phyloP scores from a whole-genome alignment of 2,329 filamentous ascomycete genomes.

The Phaeosphaeria sp. region DNA sequence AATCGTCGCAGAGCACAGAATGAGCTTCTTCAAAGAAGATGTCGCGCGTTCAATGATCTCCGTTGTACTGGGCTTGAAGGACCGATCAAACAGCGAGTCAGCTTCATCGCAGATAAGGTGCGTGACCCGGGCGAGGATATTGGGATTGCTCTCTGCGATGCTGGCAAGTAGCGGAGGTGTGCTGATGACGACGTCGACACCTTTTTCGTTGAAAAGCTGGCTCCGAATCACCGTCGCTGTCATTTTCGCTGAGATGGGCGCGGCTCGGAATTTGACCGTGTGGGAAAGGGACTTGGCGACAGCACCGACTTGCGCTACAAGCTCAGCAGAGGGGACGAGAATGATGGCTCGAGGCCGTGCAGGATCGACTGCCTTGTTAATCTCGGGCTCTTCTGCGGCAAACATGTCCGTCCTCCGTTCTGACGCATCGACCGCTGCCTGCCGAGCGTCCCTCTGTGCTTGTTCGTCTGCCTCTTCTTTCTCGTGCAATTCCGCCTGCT shows the following conservation, averaged over 20 bases:
- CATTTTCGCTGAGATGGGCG: conserved; percentile 79
- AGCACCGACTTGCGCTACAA: conserved; percentile 84
- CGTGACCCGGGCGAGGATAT: conserved; percentile 87
- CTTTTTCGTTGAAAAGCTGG: conserved; percentile 78
- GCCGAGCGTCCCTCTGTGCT: conserved; percentile 59
- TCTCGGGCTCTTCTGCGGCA: conserved; percentile 63
- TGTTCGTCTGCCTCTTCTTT: conserved; percentile 56
- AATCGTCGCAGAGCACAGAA: conserved; percentile 96
- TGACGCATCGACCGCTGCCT: conserved; percentile 39
- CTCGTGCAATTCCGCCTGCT: conserved; percentile 69
- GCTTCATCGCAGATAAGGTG: conserved; percentile 95
- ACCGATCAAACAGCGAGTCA: conserved; percentile 92
- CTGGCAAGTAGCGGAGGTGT: conserved; percentile 90
- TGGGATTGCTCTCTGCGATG: conserved; percentile 87
- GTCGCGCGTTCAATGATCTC: conserved; percentile 81
- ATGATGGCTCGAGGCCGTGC: conserved; percentile 84
- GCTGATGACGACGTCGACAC: conserved; percentile 84
- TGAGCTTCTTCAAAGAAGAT: conserved; percentile 82
- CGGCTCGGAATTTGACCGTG: conserved; percentile 83
- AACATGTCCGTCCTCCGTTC: conserved; percentile 58
- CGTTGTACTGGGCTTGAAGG: conserved; percentile 83
- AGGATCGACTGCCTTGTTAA: conserved; percentile 68
- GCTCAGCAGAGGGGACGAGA: conserved; percentile 88
- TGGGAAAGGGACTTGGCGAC: conserved; percentile 86
- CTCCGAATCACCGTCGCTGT: conserved; percentile 81